These are phyloP conservation scores for Oryza meridionalis DNA, from an alignment of 176 grass and related monocot genomes.

Conservation along the genomic window DNA sequence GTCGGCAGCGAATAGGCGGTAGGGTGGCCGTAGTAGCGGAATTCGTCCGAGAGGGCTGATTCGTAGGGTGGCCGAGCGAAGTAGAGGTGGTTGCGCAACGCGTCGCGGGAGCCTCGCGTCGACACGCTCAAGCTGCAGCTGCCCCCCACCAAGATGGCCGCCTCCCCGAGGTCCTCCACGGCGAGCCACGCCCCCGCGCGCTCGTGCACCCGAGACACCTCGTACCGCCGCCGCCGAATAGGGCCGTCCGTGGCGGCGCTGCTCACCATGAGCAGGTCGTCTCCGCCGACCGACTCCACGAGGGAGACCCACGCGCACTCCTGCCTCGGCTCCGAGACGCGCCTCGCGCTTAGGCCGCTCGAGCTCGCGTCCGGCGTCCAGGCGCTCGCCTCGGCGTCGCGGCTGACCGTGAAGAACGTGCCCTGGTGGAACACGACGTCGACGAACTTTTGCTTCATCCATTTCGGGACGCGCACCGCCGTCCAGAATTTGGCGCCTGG, in stretches of 20 bases:
- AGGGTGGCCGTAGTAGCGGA: too few species aligned
- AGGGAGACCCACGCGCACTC: constrained; percentile 14
- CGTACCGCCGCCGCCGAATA: neutral
- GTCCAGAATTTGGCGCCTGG: neutral
- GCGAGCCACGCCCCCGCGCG: neutral
- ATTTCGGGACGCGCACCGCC: neutral
- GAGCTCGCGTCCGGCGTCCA: neutral
- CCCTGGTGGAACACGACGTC: constrained; percentile 7
- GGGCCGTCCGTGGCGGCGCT: neutral
- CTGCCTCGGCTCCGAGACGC: neutral
- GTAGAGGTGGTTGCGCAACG: neutral
- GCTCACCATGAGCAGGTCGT: neutral
- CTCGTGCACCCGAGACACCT: neutral
- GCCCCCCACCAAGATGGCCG: constrained; percentile 17
- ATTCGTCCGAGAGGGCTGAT: too few species aligned
- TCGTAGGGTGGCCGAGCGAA: neutral
- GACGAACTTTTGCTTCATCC: neutral
- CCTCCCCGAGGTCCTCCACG: constrained; percentile 8
- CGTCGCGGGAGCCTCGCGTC: neutral
- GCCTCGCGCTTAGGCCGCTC: neutral
- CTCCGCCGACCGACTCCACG: neutral
- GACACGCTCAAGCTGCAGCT: neutral
- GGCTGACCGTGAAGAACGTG: neutral
- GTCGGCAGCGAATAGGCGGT: too few species aligned
- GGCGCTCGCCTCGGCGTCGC: neutral